These are phyloP conservation scores for Candida taoyuanica DNA, from an alignment of 805 yeast genomes.

Conservation along the genomic window DNA sequence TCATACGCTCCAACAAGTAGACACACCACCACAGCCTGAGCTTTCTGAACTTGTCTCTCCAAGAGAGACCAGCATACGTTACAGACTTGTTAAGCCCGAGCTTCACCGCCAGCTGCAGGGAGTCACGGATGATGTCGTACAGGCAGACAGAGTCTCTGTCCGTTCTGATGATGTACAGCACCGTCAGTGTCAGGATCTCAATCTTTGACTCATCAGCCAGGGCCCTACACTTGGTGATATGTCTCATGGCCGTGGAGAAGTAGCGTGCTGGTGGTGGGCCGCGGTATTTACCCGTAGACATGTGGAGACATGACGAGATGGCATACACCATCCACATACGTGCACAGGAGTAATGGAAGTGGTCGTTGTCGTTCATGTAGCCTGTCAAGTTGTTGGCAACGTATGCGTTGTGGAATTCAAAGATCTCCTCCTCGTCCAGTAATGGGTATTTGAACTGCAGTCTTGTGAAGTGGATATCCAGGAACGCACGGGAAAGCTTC, in stretches of 20 bases:
- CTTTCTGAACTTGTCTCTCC: slow-evolving; percentile 33
- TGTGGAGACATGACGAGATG: slow-evolving; percentile 46
- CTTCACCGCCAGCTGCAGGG: slow-evolving; percentile 41
- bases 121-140: slow-evolving; percentile 49
- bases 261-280: slow-evolving; percentile 53
- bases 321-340: slow-evolving; percentile 53
- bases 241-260: slow-evolving; percentile 56
- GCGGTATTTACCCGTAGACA: slow-evolving; percentile 50
- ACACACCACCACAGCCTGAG: slow-evolving; percentile 62
- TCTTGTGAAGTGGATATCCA: slow-evolving; percentile 52
- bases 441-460: slow-evolving; percentile 55
- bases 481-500: slow-evolving; percentile 42
- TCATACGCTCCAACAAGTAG: slow-evolving; percentile 56
- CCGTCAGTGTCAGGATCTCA: slow-evolving; percentile 48
- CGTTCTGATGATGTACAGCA: slow-evolving; percentile 53
- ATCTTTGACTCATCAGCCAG: slow-evolving; percentile 42
- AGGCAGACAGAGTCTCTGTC: slow-evolving; percentile 55
- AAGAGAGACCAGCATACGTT: slow-evolving; percentile 29
- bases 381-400: slow-evolving; percentile 32
- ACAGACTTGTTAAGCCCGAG: slow-evolving; percentile 34
- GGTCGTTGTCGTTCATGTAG: slow-evolving; percentile 35
- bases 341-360: slow-evolving; percentile 49
- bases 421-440: slow-evolving; percentile 47
- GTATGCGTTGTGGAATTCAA: slow-evolving; percentile 46
- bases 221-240: slow-evolving; percentile 42